Percentiles rank a stretch among this genome's conserved stretches.
These are phyloP conservation scores for Stagonosporopsis cucurbitacearum DNA, from an alignment of 2,329 filamentous ascomycete genomes.

Conservation along the genomic window DNA sequence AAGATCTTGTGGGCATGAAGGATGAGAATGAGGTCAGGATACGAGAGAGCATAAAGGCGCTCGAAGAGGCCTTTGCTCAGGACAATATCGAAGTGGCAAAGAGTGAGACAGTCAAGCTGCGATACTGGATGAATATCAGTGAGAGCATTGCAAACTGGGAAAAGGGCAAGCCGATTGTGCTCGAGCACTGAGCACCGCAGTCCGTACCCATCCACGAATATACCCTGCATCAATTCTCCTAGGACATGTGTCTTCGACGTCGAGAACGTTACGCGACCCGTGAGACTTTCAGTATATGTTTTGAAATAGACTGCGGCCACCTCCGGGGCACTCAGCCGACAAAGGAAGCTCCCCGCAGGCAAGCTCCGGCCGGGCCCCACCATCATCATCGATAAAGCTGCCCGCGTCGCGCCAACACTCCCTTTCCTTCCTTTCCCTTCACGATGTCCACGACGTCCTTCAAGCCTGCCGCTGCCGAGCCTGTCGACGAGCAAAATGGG, in stretches of 20 bases:
- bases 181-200: conserved; percentile 57
- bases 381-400: conserved; percentile 24
- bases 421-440: conserved; percentile 27
- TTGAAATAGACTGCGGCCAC: background rate
- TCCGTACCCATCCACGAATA: background rate
- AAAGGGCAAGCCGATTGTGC: conserved; percentile 68
- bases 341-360: conserved; percentile 17
- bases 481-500: conserved; percentile 47
- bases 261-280: background rate
- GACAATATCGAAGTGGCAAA: conserved; percentile 72
- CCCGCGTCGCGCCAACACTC: conserved; percentile 19
- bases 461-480: conserved; percentile 38
- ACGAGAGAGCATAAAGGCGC: conserved; percentile 62
- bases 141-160: conserved; percentile 86
- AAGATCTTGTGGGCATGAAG: conserved; percentile 66
- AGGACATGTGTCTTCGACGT: background rate
- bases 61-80: conserved; percentile 70
- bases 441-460: conserved; percentile 42
- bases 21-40: conserved; percentile 73
- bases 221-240: background rate
- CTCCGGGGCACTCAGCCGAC: conserved; percentile 11
- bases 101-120: conserved; percentile 74
- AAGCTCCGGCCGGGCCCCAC: conserved; percentile 19
- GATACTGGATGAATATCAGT: conserved; percentile 90
- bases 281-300: background rate